phyloP scores from a whole-genome alignment of 495 filamentous ascomycete genomes.

The Tuber borchii region DNA sequence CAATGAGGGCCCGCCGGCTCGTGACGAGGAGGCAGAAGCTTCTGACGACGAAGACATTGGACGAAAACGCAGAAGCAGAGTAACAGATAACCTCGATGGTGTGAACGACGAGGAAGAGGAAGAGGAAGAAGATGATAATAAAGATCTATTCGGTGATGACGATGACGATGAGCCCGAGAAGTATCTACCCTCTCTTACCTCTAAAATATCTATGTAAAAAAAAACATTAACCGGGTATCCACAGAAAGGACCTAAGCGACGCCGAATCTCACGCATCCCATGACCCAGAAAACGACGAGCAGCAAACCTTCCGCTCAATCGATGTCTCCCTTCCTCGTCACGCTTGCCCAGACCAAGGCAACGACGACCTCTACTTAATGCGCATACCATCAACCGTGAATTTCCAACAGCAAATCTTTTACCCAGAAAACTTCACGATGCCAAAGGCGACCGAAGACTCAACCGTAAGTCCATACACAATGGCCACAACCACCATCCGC shows the following conservation, averaged over 20 bases:
- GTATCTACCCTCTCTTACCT: slow-evolving; percentile 15
- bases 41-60: slow-evolving; percentile 46
- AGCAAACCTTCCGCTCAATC: slow-evolving; percentile 48
- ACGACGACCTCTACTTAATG: slow-evolving; percentile 60
- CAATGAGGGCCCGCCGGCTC: slow-evolving; percentile 34
- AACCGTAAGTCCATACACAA: slow-evolving; percentile 54
- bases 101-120: slow-evolving; percentile 43
- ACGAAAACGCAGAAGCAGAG: slow-evolving; percentile 52
- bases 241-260: slow-evolving; percentile 56
- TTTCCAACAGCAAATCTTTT: slow-evolving; percentile 59
- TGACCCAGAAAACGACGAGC: slow-evolving; percentile 44
- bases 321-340: slow-evolving; percentile 54
- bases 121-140: slow-evolving; percentile 41
- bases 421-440: slow-evolving; percentile 57
- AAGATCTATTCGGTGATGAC: slow-evolving; percentile 45
- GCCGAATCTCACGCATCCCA: slow-evolving; percentile 58
- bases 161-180: slow-evolving; percentile 36
- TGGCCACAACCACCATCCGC: slow-evolving; percentile 61
- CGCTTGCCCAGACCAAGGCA: slow-evolving; percentile 56
- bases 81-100: slow-evolving; percentile 33
- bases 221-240: slow-evolving; percentile 1
- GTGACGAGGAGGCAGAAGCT: slow-evolving; percentile 42
- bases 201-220: slow-evolving; percentile 38
- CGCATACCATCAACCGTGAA: slow-evolving; percentile 60
- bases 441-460: slow-evolving; percentile 44